Conservation (phyloP, 768 basidiomycete species). For the Trametes elegans region DNA sequence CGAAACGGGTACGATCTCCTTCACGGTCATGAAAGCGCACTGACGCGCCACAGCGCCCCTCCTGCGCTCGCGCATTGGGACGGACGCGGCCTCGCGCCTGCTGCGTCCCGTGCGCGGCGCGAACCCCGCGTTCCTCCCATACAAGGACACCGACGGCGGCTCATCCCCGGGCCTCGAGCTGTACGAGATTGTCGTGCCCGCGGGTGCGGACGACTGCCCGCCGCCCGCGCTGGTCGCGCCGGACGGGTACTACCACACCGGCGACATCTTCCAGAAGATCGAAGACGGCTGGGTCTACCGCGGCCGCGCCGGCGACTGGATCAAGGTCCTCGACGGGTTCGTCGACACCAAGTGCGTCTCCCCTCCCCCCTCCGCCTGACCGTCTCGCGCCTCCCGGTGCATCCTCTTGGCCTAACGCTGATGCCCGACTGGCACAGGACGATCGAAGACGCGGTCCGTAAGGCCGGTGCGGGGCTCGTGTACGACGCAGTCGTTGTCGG, state of each 20-base stretch:
- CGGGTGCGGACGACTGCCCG: constrained; percentile 18
- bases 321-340: constrained; percentile 20
- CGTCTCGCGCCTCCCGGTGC: background rate
- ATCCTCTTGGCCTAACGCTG: background rate
- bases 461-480: constrained; percentile 17
- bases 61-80: background rate
- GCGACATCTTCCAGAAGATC: constrained; percentile 25
- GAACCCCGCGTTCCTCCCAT: constrained; percentile 7
- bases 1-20: constrained; percentile 10
- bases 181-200: constrained; percentile 14
- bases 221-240: constrained; percentile 14
- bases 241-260: constrained; percentile 21
- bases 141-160: background rate
- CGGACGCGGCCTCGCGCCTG: constrained; percentile 2
- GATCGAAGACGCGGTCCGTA: constrained; percentile 22
- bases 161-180: background rate
- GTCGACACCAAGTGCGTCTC: constrained; percentile 22
- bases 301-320: constrained; percentile 25
- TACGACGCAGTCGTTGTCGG: constrained; percentile 25
- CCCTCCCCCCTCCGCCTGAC: background rate
- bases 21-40: background rate
- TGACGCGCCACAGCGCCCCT: background rate
- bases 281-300: constrained; percentile 21
- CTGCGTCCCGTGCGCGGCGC: constrained; percentile 11
- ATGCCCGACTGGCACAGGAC: background rate